Conservation (phyloP, 208 protist genomes). For the Trypanosoma conorhini region DNA sequence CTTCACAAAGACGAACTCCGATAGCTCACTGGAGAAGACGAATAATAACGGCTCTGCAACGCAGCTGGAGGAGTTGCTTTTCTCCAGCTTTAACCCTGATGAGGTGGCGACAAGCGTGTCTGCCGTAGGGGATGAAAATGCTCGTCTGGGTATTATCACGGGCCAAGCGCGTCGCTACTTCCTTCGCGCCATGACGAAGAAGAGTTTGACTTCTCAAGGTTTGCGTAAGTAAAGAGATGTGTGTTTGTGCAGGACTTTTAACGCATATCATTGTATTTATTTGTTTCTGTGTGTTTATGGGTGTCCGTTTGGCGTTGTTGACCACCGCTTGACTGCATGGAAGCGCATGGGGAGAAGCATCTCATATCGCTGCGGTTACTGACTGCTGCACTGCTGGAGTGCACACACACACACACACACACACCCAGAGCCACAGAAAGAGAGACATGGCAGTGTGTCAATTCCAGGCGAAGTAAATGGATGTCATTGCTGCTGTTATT, state of each 20-base stretch:
- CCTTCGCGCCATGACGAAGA: constrained; percentile 83
- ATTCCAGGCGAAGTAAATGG: neutral
- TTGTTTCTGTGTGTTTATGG: neutral
- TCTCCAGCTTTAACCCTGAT: constrained; percentile 2
- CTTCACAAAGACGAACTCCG: neutral
- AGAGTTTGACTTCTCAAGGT: constrained; percentile 30
- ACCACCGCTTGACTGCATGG: neutral
- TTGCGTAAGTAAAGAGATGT: constrained; percentile 1
- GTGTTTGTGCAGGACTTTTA: neutral
- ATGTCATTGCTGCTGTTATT: neutral
- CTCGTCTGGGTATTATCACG: constrained; percentile 31
- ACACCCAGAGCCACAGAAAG: too few relatives aligned
- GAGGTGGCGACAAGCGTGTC: neutral
- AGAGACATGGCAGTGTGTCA: neutral
- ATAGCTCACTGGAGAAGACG: neutral
- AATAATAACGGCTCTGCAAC: neutral
- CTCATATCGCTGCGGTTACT: neutral
- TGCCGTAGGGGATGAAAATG: neutral
- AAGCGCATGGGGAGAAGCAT: neutral
- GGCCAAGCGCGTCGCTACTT: constrained; percentile 56
- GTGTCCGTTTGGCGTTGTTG: neutral
- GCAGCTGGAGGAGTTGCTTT: constrained; percentile 15
- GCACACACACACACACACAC: neutral
- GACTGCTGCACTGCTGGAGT: neutral
- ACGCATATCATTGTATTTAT: neutral